A percentile compares a stretch with the other conserved stretches of the same genome.
Conservation (phyloP, 2,329 filamentous ascomycete genomes). For the Aspergillus fructus region DNA sequence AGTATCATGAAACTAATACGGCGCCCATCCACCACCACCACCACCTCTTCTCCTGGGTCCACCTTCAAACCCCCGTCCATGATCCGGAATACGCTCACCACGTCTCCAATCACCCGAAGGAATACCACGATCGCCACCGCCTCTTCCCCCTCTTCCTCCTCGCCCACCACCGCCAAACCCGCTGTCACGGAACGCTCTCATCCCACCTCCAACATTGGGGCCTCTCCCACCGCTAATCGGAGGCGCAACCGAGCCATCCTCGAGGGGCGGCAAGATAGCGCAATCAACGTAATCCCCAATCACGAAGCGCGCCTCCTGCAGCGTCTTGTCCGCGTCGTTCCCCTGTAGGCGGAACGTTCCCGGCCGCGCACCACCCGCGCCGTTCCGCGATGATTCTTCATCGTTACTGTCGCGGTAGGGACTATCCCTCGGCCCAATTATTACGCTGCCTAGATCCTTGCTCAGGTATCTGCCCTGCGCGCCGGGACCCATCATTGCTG, state of each 20-base stretch:
- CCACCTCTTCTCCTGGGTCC: constrained; percentile 38
- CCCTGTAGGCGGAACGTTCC: constrained; percentile 46
- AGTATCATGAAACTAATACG: constrained; percentile 28
- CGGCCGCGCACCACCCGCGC: constrained; percentile 30
- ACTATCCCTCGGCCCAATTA: constrained; percentile 57
- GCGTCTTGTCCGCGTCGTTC: constrained; percentile 68
- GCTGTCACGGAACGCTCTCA: constrained; percentile 47
- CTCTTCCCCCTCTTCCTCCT: constrained; percentile 42
- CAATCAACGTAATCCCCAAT: constrained; percentile 87
- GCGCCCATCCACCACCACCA: constrained; percentile 39
- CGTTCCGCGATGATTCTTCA: constrained; percentile 34
- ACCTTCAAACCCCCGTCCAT: constrained; percentile 30
- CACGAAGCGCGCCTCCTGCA: constrained; percentile 76
- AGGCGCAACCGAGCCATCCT: constrained; percentile 72
- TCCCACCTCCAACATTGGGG: constrained; percentile 38
- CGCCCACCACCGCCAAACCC: constrained; percentile 44
- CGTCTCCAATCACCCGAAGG: constrained; percentile 51
- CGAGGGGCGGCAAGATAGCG: constrained; percentile 72
- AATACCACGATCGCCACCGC: constrained; percentile 43
- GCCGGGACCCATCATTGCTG: constrained; percentile 37
- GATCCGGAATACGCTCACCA: constrained; percentile 47
- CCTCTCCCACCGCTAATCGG: constrained; percentile 50
- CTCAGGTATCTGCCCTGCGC: constrained; percentile 65
- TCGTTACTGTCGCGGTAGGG: constrained; percentile 17
- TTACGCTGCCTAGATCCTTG: constrained; percentile 79